Conservation (phyloP, 2,329 filamentous ascomycete genomes). For the Seiridium unicorne region DNA sequence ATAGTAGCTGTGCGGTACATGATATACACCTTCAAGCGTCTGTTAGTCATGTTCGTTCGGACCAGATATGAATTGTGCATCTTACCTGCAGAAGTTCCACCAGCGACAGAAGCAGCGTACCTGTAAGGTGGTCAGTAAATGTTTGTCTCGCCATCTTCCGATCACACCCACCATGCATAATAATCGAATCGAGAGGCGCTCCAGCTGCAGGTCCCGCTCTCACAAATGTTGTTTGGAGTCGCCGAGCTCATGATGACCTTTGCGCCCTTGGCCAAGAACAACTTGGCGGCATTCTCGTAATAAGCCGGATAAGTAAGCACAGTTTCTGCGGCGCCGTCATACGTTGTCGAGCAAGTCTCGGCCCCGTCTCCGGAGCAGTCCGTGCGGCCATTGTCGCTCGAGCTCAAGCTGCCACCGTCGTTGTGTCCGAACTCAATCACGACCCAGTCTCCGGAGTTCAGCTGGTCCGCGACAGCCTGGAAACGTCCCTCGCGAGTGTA, state of each 20-base stretch:
- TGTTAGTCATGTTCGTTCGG: neutral
- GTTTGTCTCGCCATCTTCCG: neutral
- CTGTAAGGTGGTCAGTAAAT: conserved; percentile 12
- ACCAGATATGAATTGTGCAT: neutral
- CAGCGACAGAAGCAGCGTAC: conserved; percentile 34
- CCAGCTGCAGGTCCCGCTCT: conserved; percentile 50
- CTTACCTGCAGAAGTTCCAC: conserved; percentile 21
- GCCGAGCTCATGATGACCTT: conserved; percentile 57
- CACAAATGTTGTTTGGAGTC: conserved; percentile 60
- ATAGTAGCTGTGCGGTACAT: conserved; percentile 61
- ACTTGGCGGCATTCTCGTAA: conserved; percentile 53
- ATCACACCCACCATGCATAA: conserved; percentile 38
- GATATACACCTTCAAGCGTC: conserved; percentile 40
- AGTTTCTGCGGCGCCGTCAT: conserved; percentile 49
- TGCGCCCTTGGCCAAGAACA: conserved; percentile 55
- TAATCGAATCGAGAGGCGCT: conserved; percentile 51
- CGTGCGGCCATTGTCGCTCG: conserved; percentile 59
- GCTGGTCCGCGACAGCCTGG: conserved; percentile 48
- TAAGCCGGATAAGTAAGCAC: conserved; percentile 63
- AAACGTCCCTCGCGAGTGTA: conserved; percentile 68
- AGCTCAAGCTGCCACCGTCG: conserved; percentile 57
- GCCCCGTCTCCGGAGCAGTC: conserved; percentile 55
- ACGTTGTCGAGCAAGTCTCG: conserved; percentile 52
- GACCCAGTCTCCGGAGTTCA: conserved; percentile 61
- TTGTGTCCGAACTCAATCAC: conserved; percentile 75